phyloP scores from a whole-genome alignment of 306 rosid species.

The Biancaea sappan region DNA sequence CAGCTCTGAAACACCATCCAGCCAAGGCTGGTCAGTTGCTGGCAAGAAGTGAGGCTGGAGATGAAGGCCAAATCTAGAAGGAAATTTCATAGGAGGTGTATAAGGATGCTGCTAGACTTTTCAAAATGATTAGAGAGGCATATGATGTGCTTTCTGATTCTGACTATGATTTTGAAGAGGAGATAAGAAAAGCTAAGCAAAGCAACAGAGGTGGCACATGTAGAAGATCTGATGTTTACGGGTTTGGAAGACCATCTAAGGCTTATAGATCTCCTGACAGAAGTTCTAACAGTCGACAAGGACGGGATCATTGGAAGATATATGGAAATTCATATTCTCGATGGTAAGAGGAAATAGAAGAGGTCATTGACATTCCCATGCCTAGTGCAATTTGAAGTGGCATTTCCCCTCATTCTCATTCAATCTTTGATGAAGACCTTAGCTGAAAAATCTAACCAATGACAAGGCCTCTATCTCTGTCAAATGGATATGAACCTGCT shows the following conservation, averaged over 20 bases:
- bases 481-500: too few relatives aligned
- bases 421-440: constrained; percentile 29
- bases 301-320: constrained; percentile 46
- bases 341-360: constrained; percentile 37
- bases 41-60: constrained; percentile 81
- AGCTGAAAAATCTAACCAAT: too few relatives aligned
- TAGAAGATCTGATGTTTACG: constrained; percentile 54
- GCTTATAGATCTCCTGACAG: constrained; percentile 49
- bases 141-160: constrained; percentile 89
- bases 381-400: constrained; percentile 17
- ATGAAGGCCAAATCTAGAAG: constrained; percentile 83
- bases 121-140: constrained; percentile 96
- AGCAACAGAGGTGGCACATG: constrained; percentile 50
- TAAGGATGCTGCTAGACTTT: constrained; percentile 90
- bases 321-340: constrained; percentile 45
- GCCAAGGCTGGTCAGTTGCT: constrained; percentile 95
- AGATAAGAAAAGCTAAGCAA: constrained; percentile 61
- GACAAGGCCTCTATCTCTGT: too few relatives aligned
- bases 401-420: constrained; percentile 12
- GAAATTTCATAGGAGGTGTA: constrained; percentile 78
- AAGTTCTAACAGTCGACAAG: constrained; percentile 40
- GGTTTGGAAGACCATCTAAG: constrained; percentile 48
- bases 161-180: constrained; percentile 85
- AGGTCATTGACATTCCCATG: constrained; percentile 1
- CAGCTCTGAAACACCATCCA: too few relatives aligned